Evolutionary conservation across 2,329 filamentous ascomycete genomes (phyloP).

Genomic region (Colletotrichum sansevieriae): DNA sequence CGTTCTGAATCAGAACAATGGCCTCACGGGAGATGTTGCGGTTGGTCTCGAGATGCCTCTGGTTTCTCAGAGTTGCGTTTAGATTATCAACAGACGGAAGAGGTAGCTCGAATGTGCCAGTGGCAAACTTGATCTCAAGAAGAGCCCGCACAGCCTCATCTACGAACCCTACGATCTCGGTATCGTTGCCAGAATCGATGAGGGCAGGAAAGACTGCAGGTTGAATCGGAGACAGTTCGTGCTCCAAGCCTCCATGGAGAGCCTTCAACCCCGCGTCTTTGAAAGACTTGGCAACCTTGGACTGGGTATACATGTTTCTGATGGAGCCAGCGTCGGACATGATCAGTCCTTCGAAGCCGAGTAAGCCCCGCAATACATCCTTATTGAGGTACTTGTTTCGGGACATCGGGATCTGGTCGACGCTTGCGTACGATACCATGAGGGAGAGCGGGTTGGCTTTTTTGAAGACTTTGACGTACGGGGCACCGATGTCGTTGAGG

Average conservation of each 20-base stretch:
- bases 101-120: constrained; percentile 46
- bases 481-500: constrained; percentile 49
- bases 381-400: constrained; percentile 50
- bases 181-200: constrained; percentile 42
- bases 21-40: constrained; percentile 44
- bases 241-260: constrained; percentile 46
- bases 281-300: constrained; percentile 46
- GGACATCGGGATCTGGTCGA: constrained; percentile 50
- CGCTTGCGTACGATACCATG: constrained; percentile 50
- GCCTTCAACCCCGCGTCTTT: constrained; percentile 47
- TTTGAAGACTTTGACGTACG: constrained; percentile 48
- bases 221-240: constrained; percentile 47
- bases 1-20: constrained; percentile 45
- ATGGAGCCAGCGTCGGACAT: constrained; percentile 51
- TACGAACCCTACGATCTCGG: constrained; percentile 44
- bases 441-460: constrained; percentile 47
- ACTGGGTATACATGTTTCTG: constrained; percentile 46
- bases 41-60: constrained; percentile 41
- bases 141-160: constrained; percentile 46
- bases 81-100: constrained; percentile 44
- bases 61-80: constrained; percentile 38
- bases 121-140: constrained; percentile 49
- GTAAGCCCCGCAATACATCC: constrained; percentile 45
- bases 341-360: constrained; percentile 51
- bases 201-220: constrained; percentile 45